Conservation (phyloP, 148 eudicot genomes). For the Chenopodium quinoa region DNA sequence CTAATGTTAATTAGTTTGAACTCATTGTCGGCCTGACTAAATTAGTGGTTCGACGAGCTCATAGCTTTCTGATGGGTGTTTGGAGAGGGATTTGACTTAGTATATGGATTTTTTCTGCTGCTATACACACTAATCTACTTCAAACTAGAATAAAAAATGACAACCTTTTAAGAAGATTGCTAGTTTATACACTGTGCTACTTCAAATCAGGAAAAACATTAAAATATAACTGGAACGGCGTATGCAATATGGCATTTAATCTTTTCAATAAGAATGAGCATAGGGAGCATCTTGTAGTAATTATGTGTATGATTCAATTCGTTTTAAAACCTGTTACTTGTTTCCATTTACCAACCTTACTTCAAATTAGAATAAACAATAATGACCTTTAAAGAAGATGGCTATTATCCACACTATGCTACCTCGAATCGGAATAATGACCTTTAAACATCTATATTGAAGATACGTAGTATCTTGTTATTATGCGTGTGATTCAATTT, state of each 20-base stretch:
- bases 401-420: background rate
- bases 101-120: background rate
- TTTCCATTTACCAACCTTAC: background rate
- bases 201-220: background rate
- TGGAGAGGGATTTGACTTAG: background rate
- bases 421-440: background rate
- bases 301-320: background rate
- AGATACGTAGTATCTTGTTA: background rate
- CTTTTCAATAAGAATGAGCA: background rate
- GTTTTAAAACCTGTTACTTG: background rate
- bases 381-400: background rate
- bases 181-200: background rate
- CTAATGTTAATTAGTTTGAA: background rate
- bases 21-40: background rate
- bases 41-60: background rate
- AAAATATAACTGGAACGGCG: no score
- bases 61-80: background rate
- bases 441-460: background rate
- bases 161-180: background rate
- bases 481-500: background rate
- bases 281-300: background rate
- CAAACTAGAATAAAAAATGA: background rate
- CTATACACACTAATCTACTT: background rate
- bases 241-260: background rate
- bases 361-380: background rate